A percentile compares a stretch with the other conserved stretches of the same genome.
phyloP scores from a whole-genome alignment of 306 rosid genomes.

The Pterocarpus macrocarpus region DNA sequence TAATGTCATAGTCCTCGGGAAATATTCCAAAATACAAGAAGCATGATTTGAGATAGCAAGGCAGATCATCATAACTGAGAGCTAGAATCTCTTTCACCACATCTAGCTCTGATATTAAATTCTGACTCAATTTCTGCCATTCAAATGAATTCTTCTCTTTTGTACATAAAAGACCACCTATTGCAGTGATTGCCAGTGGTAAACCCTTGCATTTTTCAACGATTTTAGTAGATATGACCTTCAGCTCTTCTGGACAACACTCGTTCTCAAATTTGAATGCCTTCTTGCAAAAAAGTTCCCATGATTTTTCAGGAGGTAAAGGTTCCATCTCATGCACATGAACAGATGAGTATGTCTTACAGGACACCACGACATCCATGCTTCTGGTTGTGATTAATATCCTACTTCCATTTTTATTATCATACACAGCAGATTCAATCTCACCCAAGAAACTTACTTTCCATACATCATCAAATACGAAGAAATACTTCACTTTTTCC shows the following conservation, averaged over 20 bases:
- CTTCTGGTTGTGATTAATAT: conserved; percentile 7
- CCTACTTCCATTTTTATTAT: not conserved
- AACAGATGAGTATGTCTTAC: not conserved
- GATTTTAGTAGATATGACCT: not conserved
- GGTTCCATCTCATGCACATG: not conserved
- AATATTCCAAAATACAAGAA: conserved; percentile 29
- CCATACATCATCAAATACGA: conserved; percentile 45
- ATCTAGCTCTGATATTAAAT: not conserved
- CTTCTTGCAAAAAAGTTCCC: not conserved
- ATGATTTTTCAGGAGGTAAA: not conserved
- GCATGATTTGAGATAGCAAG: conserved; percentile 10
- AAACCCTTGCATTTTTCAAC: conserved; percentile 21
- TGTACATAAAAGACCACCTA: not conserved
- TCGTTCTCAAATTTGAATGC: not conserved
- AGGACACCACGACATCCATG: not conserved
- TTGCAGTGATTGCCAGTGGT: conserved; percentile 24
- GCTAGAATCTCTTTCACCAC: not conserved
- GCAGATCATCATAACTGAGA: conserved; percentile 19
- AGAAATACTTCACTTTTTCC: not conserved
- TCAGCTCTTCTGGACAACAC: not conserved
- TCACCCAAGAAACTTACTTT: not conserved
- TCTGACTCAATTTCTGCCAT: not conserved
- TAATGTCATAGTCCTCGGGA: conserved; percentile 5
- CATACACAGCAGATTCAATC: not conserved
- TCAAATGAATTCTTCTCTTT: not conserved